Conservation (phyloP, 2,329 filamentous ascomycete species). For the Trichoderma atroviride region DNA sequence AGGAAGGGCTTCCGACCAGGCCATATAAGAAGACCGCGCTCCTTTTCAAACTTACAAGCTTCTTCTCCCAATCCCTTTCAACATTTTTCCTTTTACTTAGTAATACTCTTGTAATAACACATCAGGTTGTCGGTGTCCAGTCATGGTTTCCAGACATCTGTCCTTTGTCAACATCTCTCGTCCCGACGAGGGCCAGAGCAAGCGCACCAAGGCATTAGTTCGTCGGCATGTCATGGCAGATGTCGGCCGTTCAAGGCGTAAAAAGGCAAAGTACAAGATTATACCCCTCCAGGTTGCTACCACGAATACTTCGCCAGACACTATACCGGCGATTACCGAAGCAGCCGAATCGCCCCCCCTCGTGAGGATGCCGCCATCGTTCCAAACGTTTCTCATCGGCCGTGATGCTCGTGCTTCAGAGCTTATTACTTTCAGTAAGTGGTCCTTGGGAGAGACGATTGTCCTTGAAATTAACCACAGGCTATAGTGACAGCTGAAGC, state of each 20-base stretch:
- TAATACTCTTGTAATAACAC: neutral
- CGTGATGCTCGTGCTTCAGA: neutral
- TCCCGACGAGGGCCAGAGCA: conserved; percentile 4
- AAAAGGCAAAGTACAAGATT: conserved; percentile 2
- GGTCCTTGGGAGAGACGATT: rapidly evolving
- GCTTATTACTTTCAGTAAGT: conserved; percentile 13
- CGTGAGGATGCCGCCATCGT: conserved; percentile 7
- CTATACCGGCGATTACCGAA: neutral
- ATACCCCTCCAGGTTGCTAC: neutral
- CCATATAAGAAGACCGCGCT: neutral
- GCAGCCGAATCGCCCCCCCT: neutral
- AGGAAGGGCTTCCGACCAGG: neutral
- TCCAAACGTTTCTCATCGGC: neutral
- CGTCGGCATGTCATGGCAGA: conserved; percentile 19
- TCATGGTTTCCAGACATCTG: neutral
- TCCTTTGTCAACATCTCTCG: conserved; percentile 16
- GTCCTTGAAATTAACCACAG: neutral
- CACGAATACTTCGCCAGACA: neutral
- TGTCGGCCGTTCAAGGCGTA: conserved; percentile 4
- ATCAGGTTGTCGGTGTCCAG: neutral
- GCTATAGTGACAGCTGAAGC: conserved; percentile 2
- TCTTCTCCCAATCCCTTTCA: neutral
- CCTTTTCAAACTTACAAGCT: neutral
- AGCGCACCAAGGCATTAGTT: neutral
- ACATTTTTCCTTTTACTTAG: neutral